These are phyloP conservation scores for Echinosophora koreensis DNA, from an alignment of 306 rosid genomes.

Conservation along the genomic window DNA sequence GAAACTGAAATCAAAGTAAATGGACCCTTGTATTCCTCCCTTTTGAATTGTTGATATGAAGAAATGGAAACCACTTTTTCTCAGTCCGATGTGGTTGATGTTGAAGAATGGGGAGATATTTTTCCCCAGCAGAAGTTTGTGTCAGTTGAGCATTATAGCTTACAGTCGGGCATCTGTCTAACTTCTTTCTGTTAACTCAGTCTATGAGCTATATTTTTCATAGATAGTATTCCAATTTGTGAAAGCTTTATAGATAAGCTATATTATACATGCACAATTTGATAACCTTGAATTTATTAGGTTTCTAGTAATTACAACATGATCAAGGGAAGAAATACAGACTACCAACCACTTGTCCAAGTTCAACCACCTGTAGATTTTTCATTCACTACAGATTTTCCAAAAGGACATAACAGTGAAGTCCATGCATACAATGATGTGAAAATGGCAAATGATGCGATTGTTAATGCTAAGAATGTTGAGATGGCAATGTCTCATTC, in stretches of 20 bases:
- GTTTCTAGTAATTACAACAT: conserved; percentile 46
- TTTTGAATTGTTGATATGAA: background rate
- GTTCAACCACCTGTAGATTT: conserved; percentile 57
- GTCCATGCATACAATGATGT: conserved; percentile 51
- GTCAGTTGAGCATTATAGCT: background rate
- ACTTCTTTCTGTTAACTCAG: conserved; percentile 6
- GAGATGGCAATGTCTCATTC: conserved; percentile 54
- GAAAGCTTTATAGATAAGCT: conserved; percentile 17
- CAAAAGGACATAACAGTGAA: conserved; percentile 49
- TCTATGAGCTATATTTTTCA: conserved; percentile 3
- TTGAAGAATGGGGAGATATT: conserved; percentile 11
- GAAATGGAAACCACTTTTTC: conserved; percentile 13
- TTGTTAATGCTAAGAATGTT: conserved; percentile 45
- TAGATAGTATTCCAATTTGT: conserved; percentile 27
- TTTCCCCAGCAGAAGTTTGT: background rate
- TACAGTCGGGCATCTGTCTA: background rate
- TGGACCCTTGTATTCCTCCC: background rate
- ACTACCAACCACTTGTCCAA: conserved; percentile 49
- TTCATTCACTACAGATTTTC: conserved; percentile 64
- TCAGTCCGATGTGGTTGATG: conserved; percentile 17
- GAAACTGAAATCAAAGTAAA: no score
- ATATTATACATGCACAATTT: conserved; percentile 5
- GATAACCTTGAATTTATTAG: conserved; percentile 42
- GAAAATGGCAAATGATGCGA: conserved; percentile 45
- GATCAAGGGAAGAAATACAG: conserved; percentile 57